Evolutionary conservation across 768 basidiomycete genomes (phyloP), one percentile per base, ranked within the genome.

Genomic region (Tricholoma matsutake): DNA sequence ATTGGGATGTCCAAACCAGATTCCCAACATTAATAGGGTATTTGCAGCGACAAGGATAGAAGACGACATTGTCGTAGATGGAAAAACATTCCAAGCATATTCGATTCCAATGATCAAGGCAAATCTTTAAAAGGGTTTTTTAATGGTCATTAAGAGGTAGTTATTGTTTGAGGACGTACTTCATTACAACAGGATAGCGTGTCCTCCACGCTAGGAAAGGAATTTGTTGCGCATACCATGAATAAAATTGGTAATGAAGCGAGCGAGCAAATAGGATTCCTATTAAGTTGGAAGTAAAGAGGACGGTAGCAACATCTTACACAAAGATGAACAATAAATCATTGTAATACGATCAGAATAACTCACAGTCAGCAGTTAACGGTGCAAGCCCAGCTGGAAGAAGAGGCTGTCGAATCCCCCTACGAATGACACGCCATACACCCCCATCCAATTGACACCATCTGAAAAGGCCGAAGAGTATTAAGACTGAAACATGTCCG

Each of bases 241-340:
- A 88, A 72, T 97, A 97, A 74, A 99, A 99, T 66, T 99, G 97
- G 71, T 98, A 98, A 71, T 99, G 97, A 47, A 99, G 76, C 9
- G 96, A 98, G 18, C 97, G 86, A 20, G 97, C 93, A 71, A 92
- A 97, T 6, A 92, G 63, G 35, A 98, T 89, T 16, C 97, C 97
- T 56, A 97, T 87, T 39, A 98, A 72, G 69, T 98, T 98, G 14
- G 91, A 91, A 1, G 93, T 96, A 78, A 93, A 94, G 5, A 98
- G 79, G 22, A 94, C 80, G 1, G 90, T 91, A 18, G 87, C 83
- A 55, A 90, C 80, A 67, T 91, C 96, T 96, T 31, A 22, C 39
- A 49, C 29, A 58, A n/a, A 54, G 11, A 60, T 70, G 35, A 73
- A 57, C 22, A 55, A 63, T 57, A 0, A 39, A 58, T 45, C 8